Evolutionary conservation across 441 rosid genomes (phyloP).

Genomic region (Populus hybrid): DNA sequence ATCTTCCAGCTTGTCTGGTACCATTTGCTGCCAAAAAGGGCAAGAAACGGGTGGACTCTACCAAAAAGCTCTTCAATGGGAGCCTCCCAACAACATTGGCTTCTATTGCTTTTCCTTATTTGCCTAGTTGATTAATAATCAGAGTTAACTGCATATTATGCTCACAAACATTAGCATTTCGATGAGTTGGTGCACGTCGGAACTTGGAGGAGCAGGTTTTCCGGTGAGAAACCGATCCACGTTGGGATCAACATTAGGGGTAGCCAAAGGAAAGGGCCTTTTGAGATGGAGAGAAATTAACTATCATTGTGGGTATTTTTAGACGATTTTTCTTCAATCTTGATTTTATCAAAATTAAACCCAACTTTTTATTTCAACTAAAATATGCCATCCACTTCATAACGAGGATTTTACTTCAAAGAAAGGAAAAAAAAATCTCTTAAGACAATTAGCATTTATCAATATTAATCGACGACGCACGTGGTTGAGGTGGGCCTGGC

Average conservation of each 20-base stretch:
- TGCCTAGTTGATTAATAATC: background rate
- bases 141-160: background rate
- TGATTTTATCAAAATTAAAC: background rate
- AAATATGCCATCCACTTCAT: no score
- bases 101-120: background rate
- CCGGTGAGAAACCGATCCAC: background rate
- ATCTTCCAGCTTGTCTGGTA: background rate
- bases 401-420: no score
- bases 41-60: background rate
- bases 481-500: background rate
- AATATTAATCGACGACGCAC: no score
- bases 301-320: background rate
- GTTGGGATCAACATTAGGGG: background rate
- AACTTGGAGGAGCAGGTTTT: background rate
- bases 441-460: no score
- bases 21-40: background rate
- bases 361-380: background rate
- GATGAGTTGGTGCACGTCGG: background rate
- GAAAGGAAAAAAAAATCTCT: no score
- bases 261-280: slow-evolving; percentile 1
- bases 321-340: background rate
- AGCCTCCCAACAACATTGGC: background rate
- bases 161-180: background rate
- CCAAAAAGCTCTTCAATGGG: background rate
- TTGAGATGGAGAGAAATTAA: background rate